Evolutionary conservation across 2,329 filamentous ascomycete species (phyloP), one percentile per base, ranked within the genome.

Genomic region (Colletotrichum trifolii): DNA sequence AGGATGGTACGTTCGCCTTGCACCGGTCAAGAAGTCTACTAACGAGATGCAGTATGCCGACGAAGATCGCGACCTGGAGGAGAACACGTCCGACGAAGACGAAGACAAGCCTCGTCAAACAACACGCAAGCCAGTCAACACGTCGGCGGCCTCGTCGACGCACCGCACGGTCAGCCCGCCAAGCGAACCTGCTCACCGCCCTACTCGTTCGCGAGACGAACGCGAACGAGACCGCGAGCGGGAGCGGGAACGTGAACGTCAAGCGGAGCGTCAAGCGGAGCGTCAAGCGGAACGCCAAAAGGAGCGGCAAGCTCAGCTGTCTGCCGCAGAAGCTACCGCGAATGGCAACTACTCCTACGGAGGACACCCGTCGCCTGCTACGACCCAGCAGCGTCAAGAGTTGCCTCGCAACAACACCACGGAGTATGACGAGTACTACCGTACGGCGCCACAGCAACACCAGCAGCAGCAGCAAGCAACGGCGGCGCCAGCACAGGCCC

Each of bases 21-120:
- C 2, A 3, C 12, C 8, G 0, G 9, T 2, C 12, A 39, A 2
- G 42, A 12, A 6, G 2, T 4, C 11, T 17, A 8, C 60, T 66
- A 48, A 67, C 48, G 4, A 2, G 2, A 11, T 2, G 5, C 64
- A 73, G 69, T 73, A 72, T 33, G 71, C 71, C 33, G 74, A 75
- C 0, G 72, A 73, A 35, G 70, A 66, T 4, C 64, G 60, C 6
- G 71, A 72, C 38, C 64, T 72, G 7, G 66, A 63, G 5, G 72
- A 71, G 13, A 72, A 73, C 9, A 72, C 67, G 2, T 72, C 71
- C 6, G 73, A 75, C 6, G 72, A 74, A 2, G 75, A 75, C 0
- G 69, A 67, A 15, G 58, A 64, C 1, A 64, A 60, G 17, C 56
- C 64, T 6, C 60, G 49, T 3, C 43, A 64, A 39, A 43, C 58